Evolutionary conservation across 2,329 filamentous ascomycete genomes (phyloP), one percentile per base, ranked within the genome.

Genomic region (Pestalotiopsis fici): DNA sequence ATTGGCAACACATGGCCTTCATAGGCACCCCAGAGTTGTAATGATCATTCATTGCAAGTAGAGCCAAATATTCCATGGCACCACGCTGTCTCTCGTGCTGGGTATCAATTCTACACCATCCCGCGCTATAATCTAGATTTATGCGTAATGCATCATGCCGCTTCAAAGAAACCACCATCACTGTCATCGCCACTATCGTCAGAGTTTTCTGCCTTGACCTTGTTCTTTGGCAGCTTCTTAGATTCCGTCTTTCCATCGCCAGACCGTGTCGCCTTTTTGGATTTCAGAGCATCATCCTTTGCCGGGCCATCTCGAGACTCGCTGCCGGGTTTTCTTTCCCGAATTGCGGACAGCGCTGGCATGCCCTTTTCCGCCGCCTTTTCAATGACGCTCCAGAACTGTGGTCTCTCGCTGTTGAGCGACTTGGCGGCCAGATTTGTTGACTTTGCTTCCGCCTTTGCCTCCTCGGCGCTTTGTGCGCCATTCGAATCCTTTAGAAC

Each of bases 311-410:
- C 64, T 59, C 60, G 66, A 43, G 68, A 57, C 18, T 70, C 69
- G 15, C 15, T 59, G n/a, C 50, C 63, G 15, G 66, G 67, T 39
- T 72, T 77, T 50, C 76, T 74, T 62, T 78, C 75, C 61, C 73
- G 70, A 23, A 78, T 73, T 57, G 71, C 70, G 3, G 69, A 64
- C 6, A 78, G 72, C 70, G 70, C 71, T 47, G 64, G 68, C 18
- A 69, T 71, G 12, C 74, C 74, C 28, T 74, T 68, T 65, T 73
- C 68, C 82, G 91, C 89, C 13, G 89, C 86, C 73, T 87, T 83
- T 79, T 93, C 91, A 21, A 95, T 85, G 15, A 85, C 79, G 18
- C 80, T 79, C 92, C 92, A 94, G 82, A 94, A 86, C n/a, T 87
- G 84, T 6, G 86, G 84, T 67, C 86, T 78, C 67, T 84, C 80